Evolutionary conservation across 352 stramenopile genomes (phyloP).

Genomic region (Thalassiosira exigua): DNA sequence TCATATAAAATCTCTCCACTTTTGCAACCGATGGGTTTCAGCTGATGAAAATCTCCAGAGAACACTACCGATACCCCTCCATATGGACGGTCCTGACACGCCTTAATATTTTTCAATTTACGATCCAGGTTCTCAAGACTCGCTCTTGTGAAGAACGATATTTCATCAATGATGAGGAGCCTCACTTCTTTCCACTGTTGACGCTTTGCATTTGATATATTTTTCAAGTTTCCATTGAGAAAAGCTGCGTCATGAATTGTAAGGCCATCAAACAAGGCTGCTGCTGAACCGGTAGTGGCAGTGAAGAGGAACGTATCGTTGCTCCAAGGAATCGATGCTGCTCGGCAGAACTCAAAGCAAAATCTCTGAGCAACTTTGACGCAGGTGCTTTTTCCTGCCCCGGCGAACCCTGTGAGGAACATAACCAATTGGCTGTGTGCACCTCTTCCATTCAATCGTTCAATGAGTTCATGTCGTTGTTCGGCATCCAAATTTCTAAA

Average conservation of each 20-base stretch:
- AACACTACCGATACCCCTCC: not conserved
- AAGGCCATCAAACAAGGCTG: not conserved
- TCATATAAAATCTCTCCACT: constrained; percentile 17
- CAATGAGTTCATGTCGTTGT: too few species aligned
- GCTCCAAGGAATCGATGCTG: constrained; percentile 7
- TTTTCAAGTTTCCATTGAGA: constrained; percentile 11
- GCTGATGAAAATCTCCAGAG: constrained; percentile 22
- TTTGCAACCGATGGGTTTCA: constrained; percentile 9
- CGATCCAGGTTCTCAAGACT: not conserved
- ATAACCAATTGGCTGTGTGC: constrained; percentile 7
- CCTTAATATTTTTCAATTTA: not conserved
- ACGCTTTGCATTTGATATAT: not conserved
- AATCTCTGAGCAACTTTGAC: constrained; percentile 11
- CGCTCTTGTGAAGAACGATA: not conserved
- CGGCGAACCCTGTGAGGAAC: constrained; percentile 16
- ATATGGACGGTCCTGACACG: not conserved
- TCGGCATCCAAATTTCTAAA: too few species aligned
- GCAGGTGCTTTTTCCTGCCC: constrained; percentile 10
- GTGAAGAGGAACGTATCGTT: constrained; percentile 14
- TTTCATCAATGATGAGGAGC: not conserved
- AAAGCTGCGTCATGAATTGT: constrained; percentile 8
- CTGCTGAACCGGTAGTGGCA: constrained; percentile 1
- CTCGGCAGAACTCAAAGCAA: constrained; percentile 24
- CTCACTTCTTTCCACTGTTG: not conserved
- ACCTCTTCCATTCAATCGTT: not conserved